Base-by-base conservation (phyloP, 164 flowering plant genomes). In the Nelumbo lutea region DNA sequence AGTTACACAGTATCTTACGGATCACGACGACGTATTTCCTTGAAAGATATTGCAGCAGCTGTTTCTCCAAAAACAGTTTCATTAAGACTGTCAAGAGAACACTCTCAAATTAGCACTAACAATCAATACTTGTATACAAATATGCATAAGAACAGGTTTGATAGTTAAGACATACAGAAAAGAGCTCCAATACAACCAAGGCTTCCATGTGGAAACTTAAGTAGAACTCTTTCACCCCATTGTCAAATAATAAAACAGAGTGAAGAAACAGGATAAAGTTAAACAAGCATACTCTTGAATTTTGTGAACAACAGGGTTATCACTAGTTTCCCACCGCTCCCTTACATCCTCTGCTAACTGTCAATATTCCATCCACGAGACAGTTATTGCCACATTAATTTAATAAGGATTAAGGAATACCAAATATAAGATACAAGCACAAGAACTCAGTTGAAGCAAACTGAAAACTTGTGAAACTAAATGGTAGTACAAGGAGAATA, bases 241-340 rank as follows among this genome's bases (percentile, higher is more conserved):
- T 27, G 27, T 27, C 27, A 27, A 27, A 27, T 27, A 27, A 27
- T 27, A 27, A 27, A 27, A 27, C 27, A 27, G 27, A 27, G 27
- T 27, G 27, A 27, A 27, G 27, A 27, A 50, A 47, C 59, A 51
- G 8, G 47, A 62, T 2, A 56, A 43, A 13, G 51, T 51, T 55
- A 7, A 39, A 53, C 68, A 1, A 27, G 55, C 83, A 51, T 85
- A 96, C 99, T 93, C 98, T 78, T 96, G 97, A 70, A 96, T 90
- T 82, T 96, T 96, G 79, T 93, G 95, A 72, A 96, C 93, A 70
- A 91, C 89, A 38, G 95, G 96, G 72, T 78, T 79, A 71, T 91
- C 99, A 80, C 92, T 86, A 39, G 98, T 93, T 70, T 96, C 99
- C 97, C 95, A 93, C 70, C 84, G 84, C 77, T 96, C 99, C 67